Base-by-base conservation (phyloP, 2,329 filamentous ascomycete species). In the Alternaria sp. region DNA sequence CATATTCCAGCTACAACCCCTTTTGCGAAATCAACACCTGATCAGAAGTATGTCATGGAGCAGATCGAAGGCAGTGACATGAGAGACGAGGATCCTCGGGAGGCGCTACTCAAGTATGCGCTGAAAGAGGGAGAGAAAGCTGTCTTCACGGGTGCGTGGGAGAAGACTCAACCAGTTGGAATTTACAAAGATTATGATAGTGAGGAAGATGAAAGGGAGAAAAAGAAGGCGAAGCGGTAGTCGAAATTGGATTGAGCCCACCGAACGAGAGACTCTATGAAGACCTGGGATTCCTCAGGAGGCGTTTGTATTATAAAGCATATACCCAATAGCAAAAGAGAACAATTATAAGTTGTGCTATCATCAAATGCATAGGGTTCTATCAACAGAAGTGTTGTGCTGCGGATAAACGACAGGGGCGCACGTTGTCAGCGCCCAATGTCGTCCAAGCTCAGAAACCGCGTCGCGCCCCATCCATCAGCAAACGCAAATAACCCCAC, bases 31-130 rank as follows among this genome's bases (percentile, higher is more conserved):
- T 91, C 85, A 60, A 91, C 95, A 71, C 93, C 94, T 0, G 93
- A 98, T 76, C 91, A 94, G 76, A 90, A 90, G 71, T 92, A 96
- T 75, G 92, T 99, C 61, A 89, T 89, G 69, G 87, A 94, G 73
- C 91, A 91, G 65, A 96, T 98, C 52, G 92, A 93, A 28, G 84
- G 98, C 11, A 94, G 92, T 62, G 89, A 87, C 62, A 96, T 99
- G 92, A 84, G 96, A 46, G 93, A 99, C 77, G 95, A 99, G 77
- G 95, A 99, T 80, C 95, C 95, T 0, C 84, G 95, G 63, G 95
- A 97, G 78, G 95, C 95, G 44, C 80, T 99, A 72, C 80, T 99
- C 60, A 97, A 96, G 80, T 99, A 98, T 82, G 94, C 93, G 36
- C 92, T 96, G 54, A 89, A 96, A 74, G 93, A 93, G 11, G 88